Percentiles rank a stretch among this genome's conserved stretches.
These are phyloP conservation scores for Citrullus amarus DNA, from an alignment of 306 rosid species.

Conservation along the genomic window DNA sequence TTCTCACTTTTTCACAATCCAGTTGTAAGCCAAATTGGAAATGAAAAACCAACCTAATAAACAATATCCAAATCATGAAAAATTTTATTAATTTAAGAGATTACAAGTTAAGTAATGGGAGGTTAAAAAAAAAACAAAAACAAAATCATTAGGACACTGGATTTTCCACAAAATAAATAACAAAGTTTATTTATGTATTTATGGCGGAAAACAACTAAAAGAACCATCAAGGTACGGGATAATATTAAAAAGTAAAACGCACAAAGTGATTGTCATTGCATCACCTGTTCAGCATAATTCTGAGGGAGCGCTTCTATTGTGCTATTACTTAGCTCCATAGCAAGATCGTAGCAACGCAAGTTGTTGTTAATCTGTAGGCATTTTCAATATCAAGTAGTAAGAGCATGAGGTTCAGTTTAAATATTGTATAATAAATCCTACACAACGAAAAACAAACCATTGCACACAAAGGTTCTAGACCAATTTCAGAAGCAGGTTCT, in stretches of 20 bases:
- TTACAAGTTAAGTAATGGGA: background rate
- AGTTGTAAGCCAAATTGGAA: background rate
- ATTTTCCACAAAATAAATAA: background rate
- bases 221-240: background rate
- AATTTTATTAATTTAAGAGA: background rate
- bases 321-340: conserved; percentile 86
- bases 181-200: background rate
- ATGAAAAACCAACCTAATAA: background rate
- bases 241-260: conserved; percentile 7
- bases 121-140: background rate
- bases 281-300: conserved; percentile 89
- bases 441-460: conserved; percentile 47
- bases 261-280: conserved; percentile 11
- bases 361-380: conserved; percentile 78
- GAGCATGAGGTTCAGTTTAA: conserved; percentile 7
- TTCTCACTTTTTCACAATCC: background rate
- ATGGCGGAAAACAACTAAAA: background rate
- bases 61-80: background rate
- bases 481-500: conserved; percentile 96
- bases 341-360: conserved; percentile 96
- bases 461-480: conserved; percentile 88
- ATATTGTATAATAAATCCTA: conserved; percentile 9
- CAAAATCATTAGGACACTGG: background rate
- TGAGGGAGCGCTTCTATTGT: conserved; percentile 87
- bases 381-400: conserved; percentile 1